Evolutionary conservation across 139 green algal genomes (phyloP), one percentile per base, ranked within the genome.

Genomic region (Nannochloris sp.): DNA sequence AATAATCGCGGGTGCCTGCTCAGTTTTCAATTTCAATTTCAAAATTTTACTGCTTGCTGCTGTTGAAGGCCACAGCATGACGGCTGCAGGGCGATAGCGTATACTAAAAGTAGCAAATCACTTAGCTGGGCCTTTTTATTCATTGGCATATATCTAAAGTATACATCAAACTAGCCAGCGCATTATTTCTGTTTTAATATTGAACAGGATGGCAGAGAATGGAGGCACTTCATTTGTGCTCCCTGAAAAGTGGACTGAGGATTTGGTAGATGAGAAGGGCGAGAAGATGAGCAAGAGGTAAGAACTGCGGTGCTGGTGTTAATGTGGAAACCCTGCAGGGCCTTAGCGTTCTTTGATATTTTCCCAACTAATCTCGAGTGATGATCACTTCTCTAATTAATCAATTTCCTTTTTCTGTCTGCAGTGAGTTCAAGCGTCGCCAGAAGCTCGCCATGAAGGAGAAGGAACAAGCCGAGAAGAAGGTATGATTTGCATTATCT

Each of bases 391-490:
- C 33, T n/a, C n/a, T n/a, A 23, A 15, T 15, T 51, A 31, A 39
- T 54, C 29, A 19, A 23, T 34, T 0, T 2, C 3, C 12, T 12
- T 13, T 0, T 35, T 12, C 15, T 12, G 12, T n/a, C 1, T 65
- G 74, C 81, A 96, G 88, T 51, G 88, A 96, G 77, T 96, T 88
- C 83, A 96, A 96, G 85, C 83, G 82, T 51, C 76, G 87, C 2
- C 78, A 91, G 62, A 96, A 95, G 81, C 77, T 79, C 8, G 76
- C 79, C 8, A 47, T 80, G 15, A 80, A 89, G 39, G 86, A 84
- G 24, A 87, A 88, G 61, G 80, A 93, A 73, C 79, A 78, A 63
- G 87, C 78, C 9, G 83, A 95, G 71, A 95, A 95, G 79, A 83
- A 89, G 79, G 89, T 90, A 53, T 9, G 54, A 30, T 42, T 8